Conservation (phyloP, 129 eudicot species). For the Centella asiatica region DNA sequence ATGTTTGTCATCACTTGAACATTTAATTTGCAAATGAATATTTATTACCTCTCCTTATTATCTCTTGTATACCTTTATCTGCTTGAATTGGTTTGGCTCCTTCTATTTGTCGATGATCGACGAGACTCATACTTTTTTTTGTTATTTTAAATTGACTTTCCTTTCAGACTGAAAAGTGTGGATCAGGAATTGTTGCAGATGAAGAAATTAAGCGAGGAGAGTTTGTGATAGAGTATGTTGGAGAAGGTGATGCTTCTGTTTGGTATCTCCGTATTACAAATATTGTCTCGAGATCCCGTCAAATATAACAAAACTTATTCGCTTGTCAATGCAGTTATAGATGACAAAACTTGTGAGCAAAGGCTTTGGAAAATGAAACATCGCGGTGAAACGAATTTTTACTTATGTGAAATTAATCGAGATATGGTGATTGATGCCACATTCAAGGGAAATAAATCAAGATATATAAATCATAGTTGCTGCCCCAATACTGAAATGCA, state of each 20-base stretch:
- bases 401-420: constrained; percentile 92
- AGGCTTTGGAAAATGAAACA: constrained; percentile 95
- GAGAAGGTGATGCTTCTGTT: constrained; percentile 62
- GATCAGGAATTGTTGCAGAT: constrained; percentile 89
- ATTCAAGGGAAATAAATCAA: constrained; percentile 88
- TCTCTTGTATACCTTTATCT: no score
- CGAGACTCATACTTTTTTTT: neutral
- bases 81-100: no score
- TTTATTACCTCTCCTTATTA: no score
- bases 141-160: constrained; percentile 11
- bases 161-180: constrained; percentile 93
- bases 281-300: neutral
- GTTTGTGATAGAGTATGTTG: constrained; percentile 93
- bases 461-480: constrained; percentile 98
- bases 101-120: no score
- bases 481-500: constrained; percentile 99
- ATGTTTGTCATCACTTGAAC: no score
- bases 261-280: neutral
- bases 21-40: no score
- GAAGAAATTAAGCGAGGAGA: constrained; percentile 88
- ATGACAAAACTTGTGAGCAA: constrained; percentile 91
- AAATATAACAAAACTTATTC: neutral
- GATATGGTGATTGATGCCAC: constrained; percentile 99
- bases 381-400: constrained; percentile 87
- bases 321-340: constrained; percentile 63